phyloP scores from a whole-genome alignment of 306 rosid species.

The Vachellia pachyceras region DNA sequence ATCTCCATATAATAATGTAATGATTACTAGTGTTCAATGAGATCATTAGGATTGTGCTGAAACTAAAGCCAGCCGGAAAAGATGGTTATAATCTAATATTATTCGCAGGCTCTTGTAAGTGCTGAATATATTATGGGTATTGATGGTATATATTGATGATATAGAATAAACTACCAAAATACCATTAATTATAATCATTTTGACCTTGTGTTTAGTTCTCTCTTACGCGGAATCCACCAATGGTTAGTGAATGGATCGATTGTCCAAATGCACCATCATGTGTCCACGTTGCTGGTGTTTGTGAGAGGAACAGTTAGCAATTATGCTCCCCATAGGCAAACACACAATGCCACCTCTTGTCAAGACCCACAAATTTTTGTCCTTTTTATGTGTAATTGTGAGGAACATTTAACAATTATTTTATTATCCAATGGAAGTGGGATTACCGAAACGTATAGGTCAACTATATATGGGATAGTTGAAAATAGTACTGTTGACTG shows the following conservation, averaged over 20 bases:
- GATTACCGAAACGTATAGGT: not conserved
- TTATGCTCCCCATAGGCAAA: not conserved
- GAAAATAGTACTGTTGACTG: not conserved
- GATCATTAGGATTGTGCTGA: slow-evolving; percentile 19
- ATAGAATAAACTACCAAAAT: not conserved
- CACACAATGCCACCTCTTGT: slow-evolving; percentile 12
- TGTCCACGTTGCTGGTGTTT: slow-evolving; percentile 14
- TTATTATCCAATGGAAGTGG: not conserved
- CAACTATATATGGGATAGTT: not conserved
- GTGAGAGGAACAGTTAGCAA: slow-evolving; percentile 29
- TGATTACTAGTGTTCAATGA: slow-evolving; percentile 7
- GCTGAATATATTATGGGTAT: not conserved
- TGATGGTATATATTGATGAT: not conserved
- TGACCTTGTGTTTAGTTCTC: slow-evolving; percentile 1
- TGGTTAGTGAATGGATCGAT: not conserved
- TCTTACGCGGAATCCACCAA: slow-evolving; percentile 45
- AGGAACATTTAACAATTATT: not conserved
- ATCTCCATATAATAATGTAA: slow-evolving; percentile 7
- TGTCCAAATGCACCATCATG: not conserved
- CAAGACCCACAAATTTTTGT: not conserved
- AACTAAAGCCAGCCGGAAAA: not conserved
- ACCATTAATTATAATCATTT: not conserved
- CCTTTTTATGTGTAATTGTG: not conserved
- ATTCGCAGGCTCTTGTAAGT: not conserved
- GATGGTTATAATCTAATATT: not conserved